Evolutionary conservation across 139 green algal genomes (phyloP), one percentile per base, ranked within the genome.

Genomic region (Coelastrella sp.): DNA sequence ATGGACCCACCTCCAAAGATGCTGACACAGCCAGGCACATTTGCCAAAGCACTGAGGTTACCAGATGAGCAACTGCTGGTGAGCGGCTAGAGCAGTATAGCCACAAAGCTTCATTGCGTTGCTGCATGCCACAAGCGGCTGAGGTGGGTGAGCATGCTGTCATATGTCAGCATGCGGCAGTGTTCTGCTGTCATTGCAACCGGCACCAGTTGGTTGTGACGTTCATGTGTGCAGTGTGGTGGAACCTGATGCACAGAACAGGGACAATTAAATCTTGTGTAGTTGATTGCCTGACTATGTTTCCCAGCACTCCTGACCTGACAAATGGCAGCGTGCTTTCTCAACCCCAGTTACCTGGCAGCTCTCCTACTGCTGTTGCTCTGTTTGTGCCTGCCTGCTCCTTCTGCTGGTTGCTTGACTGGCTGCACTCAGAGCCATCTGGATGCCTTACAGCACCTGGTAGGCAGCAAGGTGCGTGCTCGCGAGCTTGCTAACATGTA

Each of bases 11-110:
- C 84, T 57, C 27, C 25, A 24, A 27, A 88, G 66, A 22, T 88
- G 27, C 27, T 88, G 6, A 72, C 14, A 7, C 14, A 66, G 17
- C 8, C 84, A 19, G 49, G 84, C 20, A 81, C 84, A 1, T 88
- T 80, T 75, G 63, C 68, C 49, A 80, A 81, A 19, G 84, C 84
- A 7, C 84, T 88, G 66, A n/a, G 68, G 20, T 49, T 88, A 11
- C 84, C 68, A 57, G 49, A 81, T 9, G 12, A 66, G 19, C 35
- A 80, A 49, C 20, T 88, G 84, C n/a, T 27, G 35, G 17, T 15
- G 17, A 49, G 74, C 7, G 6, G 49, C 60, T 49, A 49, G 35
- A 49, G 35, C 35, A 49, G 35, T 49, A 49, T 49, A 49, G 35
- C 35, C 35, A 49, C 3, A 49, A 49, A 49, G 35, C 35, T 5